Base-by-base conservation (phyloP, 2,329 filamentous ascomycete genomes). In the Alternaria metachromatica region DNA sequence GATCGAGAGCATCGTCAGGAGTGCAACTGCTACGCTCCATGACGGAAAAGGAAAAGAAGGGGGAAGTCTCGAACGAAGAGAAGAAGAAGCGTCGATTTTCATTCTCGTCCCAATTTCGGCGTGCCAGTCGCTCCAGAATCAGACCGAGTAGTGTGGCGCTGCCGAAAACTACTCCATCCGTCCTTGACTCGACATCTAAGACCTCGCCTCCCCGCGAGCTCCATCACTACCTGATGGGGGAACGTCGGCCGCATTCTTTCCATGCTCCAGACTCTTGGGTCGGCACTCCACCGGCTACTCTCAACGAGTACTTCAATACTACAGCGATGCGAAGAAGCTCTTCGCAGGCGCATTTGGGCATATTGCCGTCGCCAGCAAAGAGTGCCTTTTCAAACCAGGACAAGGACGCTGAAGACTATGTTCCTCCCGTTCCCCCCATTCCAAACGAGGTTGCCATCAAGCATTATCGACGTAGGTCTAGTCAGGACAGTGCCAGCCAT, bases 61-160 rank as follows among this genome's bases (percentile, higher is more conserved):
- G 50, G 26, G 65, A 66, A 11, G 58, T 58, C 33, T 55, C 66
- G 18, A 63, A 68, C 13, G 73, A 73, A 13, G 69, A 72, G 43
- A 77, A 71, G 57, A 77, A 67, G 63, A 75, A 67, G 50, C 68
- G 74, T 6, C 72, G 76, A 18, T 73, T 80, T 51, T 79, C 76
- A 9, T 59, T 78, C 15, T 72, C 76, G 11, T 78, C 72, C 1
- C 73, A 76, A 5, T 78, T 80, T 33, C 76, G 73, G 55, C 77
- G 75, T n/a, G 72, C 74, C 2, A 74, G 71, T 63, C 75, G 74
- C 13, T 77, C 76, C 2, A 66, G 76, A 53, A 76, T 72, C 23
- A 65, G 77, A 55, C 75, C 77, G 8, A 72, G 50, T 44, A 78
- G 77, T 55, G 73, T 76, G 28, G 67, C 61, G 10, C 58, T 80